Conservation (phyloP, 1,284 basidiomycete species). For the Ceratobasidium sp. region DNA sequence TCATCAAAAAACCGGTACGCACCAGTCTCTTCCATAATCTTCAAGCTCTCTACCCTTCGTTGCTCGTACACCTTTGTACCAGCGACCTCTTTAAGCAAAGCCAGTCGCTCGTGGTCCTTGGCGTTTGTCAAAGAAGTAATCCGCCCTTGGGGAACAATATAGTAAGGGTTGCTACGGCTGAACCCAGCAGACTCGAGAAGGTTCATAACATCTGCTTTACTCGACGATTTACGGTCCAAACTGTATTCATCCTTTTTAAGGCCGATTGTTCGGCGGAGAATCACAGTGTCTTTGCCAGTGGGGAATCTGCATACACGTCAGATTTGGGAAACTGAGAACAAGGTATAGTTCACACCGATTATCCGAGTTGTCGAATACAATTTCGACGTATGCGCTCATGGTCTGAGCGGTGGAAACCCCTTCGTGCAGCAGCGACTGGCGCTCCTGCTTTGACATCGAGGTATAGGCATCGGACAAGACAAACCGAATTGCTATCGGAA, state of each 20-base stretch:
- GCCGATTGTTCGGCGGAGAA: slow-evolving; percentile 92
- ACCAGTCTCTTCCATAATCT: slow-evolving; percentile 96
- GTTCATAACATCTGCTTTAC: slow-evolving; percentile 98
- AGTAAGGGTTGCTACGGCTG: slow-evolving; percentile 97
- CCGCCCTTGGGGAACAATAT: slow-evolving; percentile 97
- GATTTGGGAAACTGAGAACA: background rate
- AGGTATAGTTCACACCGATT: slow-evolving; percentile 62
- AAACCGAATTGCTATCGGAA: slow-evolving; percentile 84
- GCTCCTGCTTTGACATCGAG: slow-evolving; percentile 93
- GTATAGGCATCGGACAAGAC: slow-evolving; percentile 98
- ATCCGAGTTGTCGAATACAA: slow-evolving; percentile 90
- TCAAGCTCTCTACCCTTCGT: slow-evolving; percentile 88
- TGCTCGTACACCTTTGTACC: slow-evolving; percentile 99
- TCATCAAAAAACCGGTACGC: slow-evolving; percentile 11
- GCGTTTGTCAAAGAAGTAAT: slow-evolving; percentile 98
- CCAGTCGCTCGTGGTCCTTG: slow-evolving; percentile 92
- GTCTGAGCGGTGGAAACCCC: slow-evolving; percentile 90
- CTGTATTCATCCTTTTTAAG: slow-evolving; percentile 99
- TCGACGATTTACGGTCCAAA: slow-evolving; percentile 93
- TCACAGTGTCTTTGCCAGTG: slow-evolving; percentile 84
- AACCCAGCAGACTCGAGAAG: slow-evolving; percentile 96
- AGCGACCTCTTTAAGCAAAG: slow-evolving; percentile 96
- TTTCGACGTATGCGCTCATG: slow-evolving; percentile 91
- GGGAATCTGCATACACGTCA: slow-evolving; percentile 65
- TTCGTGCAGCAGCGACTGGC: slow-evolving; percentile 92